Evolutionary conservation across 129 eudicot genomes (phyloP).

Genomic region (Escallonia herrerae): DNA sequence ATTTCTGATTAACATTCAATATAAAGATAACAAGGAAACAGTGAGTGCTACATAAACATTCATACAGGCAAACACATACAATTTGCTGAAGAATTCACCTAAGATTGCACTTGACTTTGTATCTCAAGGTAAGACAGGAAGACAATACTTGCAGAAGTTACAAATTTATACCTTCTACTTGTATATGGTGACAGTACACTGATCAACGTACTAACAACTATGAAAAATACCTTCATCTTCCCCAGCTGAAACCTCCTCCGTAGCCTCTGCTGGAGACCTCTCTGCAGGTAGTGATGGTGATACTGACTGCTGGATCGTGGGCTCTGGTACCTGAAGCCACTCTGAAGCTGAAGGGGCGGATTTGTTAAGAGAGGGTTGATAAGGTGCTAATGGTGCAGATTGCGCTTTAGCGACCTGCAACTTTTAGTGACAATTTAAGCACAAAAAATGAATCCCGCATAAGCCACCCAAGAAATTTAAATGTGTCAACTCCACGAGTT

Average conservation of each 20-base stretch:
- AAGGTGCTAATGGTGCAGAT: conserved; percentile 33
- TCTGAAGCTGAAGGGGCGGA: conserved; percentile 40
- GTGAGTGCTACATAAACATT: not conserved
- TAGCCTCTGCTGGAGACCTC: conserved; percentile 33
- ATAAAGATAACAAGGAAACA: no score
- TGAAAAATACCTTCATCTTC: conserved; percentile 64
- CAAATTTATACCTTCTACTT: not conserved
- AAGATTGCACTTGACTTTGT: no score
- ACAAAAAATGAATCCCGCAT: no score
- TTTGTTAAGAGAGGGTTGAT: conserved; percentile 45
- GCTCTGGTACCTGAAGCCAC: conserved; percentile 41
- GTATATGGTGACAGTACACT: not conserved
- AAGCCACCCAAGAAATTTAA: no score
- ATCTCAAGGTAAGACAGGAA: no score
- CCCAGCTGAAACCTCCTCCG: conserved; percentile 39
- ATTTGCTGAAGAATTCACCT: no score
- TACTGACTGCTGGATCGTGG: conserved; percentile 41
- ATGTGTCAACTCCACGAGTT: no score
- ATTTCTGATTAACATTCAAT: conserved; percentile 40
- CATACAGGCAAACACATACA: not conserved
- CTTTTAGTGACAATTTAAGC: conserved; percentile 23
- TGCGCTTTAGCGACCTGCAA: conserved; percentile 77
- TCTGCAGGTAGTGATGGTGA: conserved; percentile 29
- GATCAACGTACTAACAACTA: no score
- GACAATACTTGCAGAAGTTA: no score